Percentiles rank a stretch among this genome's conserved stretches.
phyloP scores from a whole-genome alignment of 2,329 filamentous ascomycete genomes.

The Stylonectria norvegica region DNA sequence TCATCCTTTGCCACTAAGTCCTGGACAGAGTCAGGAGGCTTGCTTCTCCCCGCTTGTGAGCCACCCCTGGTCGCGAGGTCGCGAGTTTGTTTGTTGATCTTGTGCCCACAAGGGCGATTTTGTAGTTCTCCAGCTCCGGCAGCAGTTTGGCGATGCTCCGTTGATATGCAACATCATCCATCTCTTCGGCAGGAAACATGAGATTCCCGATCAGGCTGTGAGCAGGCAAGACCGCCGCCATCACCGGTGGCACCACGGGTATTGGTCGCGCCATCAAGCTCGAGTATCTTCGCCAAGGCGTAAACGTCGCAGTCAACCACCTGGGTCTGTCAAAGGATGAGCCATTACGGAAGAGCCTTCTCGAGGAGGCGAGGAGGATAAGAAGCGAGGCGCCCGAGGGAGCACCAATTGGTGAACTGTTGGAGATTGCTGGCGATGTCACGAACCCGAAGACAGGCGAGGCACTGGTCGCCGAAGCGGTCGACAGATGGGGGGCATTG shows the following conservation, averaged over 20 bases:
- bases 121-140: too few species aligned
- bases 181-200: too few species aligned
- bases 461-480: slow-evolving; percentile 2
- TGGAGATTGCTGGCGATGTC: slow-evolving; percentile 7
- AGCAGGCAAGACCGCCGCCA: slow-evolving; percentile 67
- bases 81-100: too few species aligned
- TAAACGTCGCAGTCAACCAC: slow-evolving; percentile 72
- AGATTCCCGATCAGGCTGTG: slow-evolving; percentile 34
- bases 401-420: slow-evolving; percentile 55
- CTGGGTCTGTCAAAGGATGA: slow-evolving; percentile 53
- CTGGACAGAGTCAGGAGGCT: too few species aligned
- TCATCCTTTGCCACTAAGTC: too few species aligned
- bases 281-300: slow-evolving; percentile 69
- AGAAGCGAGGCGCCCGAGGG: slow-evolving; percentile 43
- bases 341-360: slow-evolving; percentile 33
- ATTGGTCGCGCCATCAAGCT: slow-evolving; percentile 79
- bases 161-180: too few species aligned
- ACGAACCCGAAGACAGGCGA: slow-evolving; percentile 5
- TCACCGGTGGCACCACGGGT: slow-evolving; percentile 76
- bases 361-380: slow-evolving; percentile 5
- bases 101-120: too few species aligned
- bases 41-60: too few species aligned
- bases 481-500: slow-evolving; percentile 6
- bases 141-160: too few species aligned
- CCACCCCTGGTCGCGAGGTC: too few species aligned